Conservation (phyloP, 1,284 basidiomycete genomes). For the Mycosarcoma mackinlayi region DNA sequence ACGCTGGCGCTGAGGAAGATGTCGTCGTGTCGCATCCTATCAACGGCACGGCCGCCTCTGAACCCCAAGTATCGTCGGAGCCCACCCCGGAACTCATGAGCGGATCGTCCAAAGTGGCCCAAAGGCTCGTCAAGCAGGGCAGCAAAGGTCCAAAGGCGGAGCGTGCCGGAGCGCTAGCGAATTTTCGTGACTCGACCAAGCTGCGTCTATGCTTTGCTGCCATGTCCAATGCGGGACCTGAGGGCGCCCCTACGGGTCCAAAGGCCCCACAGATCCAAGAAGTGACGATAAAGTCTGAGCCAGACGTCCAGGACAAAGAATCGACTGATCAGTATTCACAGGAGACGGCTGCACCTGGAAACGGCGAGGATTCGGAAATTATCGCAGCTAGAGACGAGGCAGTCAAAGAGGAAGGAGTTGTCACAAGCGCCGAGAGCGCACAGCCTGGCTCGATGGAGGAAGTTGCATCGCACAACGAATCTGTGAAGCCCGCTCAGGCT, state of each 20-base stretch:
- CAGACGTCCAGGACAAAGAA: neutral
- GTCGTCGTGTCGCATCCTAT: conserved; percentile 13
- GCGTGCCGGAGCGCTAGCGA: conserved; percentile 7
- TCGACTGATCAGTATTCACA: neutral
- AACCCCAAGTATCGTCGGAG: conserved; percentile 13
- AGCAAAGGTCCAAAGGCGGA: conserved; percentile 8
- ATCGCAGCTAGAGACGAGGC: neutral
- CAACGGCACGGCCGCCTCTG: conserved; percentile 13
- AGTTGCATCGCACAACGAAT: neutral
- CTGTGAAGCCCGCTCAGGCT: neutral
- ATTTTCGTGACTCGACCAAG: conserved; percentile 34
- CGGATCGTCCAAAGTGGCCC: conserved; percentile 2
- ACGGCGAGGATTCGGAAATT: neutral
- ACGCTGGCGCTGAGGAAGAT: conserved; percentile 12
- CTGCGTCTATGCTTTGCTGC: conserved; percentile 50
- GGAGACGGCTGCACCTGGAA: neutral
- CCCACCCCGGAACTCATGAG: conserved; percentile 18
- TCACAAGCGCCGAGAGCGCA: neutral
- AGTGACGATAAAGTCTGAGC: conserved; percentile 1
- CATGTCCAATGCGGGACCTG: conserved; percentile 38
- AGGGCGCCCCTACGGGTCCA: conserved; percentile 47
- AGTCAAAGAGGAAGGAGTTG: neutral
- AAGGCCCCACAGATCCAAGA: conserved; percentile 28
- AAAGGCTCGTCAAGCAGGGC: neutral
- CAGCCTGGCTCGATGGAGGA: neutral